These are phyloP conservation scores for Diplodia corticola DNA, from an alignment of 2,329 filamentous ascomycete genomes.

Conservation along the genomic window DNA sequence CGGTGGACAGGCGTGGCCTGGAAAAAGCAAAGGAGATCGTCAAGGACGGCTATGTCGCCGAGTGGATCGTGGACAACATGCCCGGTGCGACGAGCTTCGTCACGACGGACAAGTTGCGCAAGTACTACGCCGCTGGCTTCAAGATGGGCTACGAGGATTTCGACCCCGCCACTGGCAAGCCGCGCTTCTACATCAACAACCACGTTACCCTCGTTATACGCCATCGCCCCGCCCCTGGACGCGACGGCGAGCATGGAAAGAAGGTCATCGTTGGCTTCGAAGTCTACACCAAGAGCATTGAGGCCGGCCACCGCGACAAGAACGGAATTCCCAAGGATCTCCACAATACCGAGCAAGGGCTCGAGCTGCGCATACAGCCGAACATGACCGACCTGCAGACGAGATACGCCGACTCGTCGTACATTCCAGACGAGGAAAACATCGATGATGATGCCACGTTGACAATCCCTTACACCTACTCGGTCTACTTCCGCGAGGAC, in stretches of 20 bases:
- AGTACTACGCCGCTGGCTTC: constrained; percentile 89
- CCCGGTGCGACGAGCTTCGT: constrained; percentile 87
- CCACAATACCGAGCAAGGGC: constrained; percentile 60
- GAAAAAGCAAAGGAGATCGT: constrained; percentile 71
- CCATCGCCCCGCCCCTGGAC: constrained; percentile 70
- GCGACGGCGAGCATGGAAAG: constrained; percentile 66
- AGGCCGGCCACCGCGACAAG: constrained; percentile 59
- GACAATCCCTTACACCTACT: constrained; percentile 82
- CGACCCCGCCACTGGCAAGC: constrained; percentile 58
- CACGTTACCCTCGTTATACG: constrained; percentile 84
- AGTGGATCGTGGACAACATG: constrained; percentile 92
- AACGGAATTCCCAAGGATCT: constrained; percentile 69
- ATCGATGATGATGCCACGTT: constrained; percentile 64
- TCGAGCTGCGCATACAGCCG: constrained; percentile 68
- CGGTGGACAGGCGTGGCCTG: constrained; percentile 65
- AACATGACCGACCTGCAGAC: constrained; percentile 60
- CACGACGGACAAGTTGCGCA: constrained; percentile 77
- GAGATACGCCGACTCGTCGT: constrained; percentile 57
- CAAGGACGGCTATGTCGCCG: constrained; percentile 76
- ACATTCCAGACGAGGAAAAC: constrained; percentile 56
- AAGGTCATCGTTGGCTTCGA: constrained; percentile 88
- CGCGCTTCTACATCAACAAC: constrained; percentile 78
- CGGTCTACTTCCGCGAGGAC: constrained; percentile 86
- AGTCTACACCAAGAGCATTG: constrained; percentile 83
- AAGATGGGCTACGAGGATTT: constrained; percentile 78